These are phyloP conservation scores for Termitomyces sp. DNA, from an alignment of 768 basidiomycete genomes.

Conservation along the genomic window DNA sequence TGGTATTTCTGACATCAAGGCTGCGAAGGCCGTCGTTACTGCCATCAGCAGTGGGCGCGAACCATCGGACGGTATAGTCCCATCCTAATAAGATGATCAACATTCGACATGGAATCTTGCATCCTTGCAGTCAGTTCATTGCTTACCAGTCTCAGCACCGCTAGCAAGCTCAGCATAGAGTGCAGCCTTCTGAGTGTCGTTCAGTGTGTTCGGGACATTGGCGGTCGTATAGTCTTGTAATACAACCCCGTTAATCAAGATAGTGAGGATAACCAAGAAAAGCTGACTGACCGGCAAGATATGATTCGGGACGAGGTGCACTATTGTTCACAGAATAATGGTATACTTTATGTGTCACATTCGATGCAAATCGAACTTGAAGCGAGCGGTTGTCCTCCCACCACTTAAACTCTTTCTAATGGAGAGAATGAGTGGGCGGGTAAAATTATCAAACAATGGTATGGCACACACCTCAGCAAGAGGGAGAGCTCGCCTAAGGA, in stretches of 20 bases:
- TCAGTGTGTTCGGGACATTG: constrained; percentile 65
- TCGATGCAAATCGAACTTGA: constrained; percentile 65
- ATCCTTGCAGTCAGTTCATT: neutral
- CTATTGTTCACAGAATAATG: constrained; percentile 78
- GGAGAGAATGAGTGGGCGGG: neutral
- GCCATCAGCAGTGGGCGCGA: constrained; percentile 28
- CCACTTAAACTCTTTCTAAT: constrained; percentile 76
- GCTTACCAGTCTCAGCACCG: constrained; percentile 77
- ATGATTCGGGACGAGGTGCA: constrained; percentile 88
- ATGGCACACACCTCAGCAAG: constrained; percentile 60
- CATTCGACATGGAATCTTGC: neutral
- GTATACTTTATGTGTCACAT: constrained; percentile 59
- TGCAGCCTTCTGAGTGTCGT: constrained; percentile 51
- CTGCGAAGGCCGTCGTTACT: constrained; percentile 56
- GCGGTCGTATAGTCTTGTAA: constrained; percentile 72
- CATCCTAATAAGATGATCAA: constrained; percentile 27
- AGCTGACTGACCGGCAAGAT: constrained; percentile 47
- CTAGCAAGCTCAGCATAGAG: constrained; percentile 87
- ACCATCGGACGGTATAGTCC: constrained; percentile 56
- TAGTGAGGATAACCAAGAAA: neutral
- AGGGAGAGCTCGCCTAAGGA: constrained; percentile 78
- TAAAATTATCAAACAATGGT: neutral
- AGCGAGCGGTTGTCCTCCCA: constrained; percentile 75
- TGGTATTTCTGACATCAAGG: constrained; percentile 63
- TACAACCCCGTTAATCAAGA: neutral